Evolutionary conservation across 257 asterid genomes (phyloP).

Genomic region (Petunia axillaris): DNA sequence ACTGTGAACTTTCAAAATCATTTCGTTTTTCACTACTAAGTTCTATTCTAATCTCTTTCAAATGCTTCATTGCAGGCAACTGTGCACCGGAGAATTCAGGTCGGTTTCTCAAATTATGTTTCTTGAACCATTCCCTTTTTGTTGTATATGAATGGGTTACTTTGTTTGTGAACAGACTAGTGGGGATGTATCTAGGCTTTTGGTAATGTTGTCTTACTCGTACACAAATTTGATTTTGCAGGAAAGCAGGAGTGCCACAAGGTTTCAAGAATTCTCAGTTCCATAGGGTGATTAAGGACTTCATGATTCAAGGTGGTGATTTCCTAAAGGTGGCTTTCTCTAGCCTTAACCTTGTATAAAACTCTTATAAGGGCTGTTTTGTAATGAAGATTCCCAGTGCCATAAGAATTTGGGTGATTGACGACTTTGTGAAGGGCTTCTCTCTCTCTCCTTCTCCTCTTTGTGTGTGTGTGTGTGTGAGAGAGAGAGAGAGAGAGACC

Average conservation of each 20-base stretch:
- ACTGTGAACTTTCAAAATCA: neutral
- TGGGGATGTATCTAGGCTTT: neutral
- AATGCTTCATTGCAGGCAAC: conserved; percentile 59
- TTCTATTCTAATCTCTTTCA: conserved; percentile 14
- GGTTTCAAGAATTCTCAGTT: conserved; percentile 92
- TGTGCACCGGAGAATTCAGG: conserved; percentile 95
- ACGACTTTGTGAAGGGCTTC: neutral
- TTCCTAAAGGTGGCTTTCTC: conserved; percentile 70
- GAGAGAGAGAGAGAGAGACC: neutral
- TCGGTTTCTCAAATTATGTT: conserved; percentile 31
- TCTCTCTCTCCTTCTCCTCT: neutral
- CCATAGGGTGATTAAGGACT: conserved; percentile 95
- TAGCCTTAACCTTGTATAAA: conserved; percentile 1
- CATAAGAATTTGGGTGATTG: conserved; percentile 9
- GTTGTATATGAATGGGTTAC: neutral
- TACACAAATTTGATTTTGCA: conserved; percentile 39
- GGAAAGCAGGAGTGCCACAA: conserved; percentile 88
- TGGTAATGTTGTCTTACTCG: conserved; percentile 22
- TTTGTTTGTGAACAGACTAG: neutral
- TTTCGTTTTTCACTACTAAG: neutral
- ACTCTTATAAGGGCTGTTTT: neutral
- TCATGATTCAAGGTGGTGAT: conserved; percentile 98
- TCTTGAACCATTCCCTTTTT: neutral
- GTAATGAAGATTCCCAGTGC: neutral
- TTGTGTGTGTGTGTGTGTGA: neutral